phyloP scores from a whole-genome alignment of 2,329 filamentous ascomycete species.

The Colletotrichum brevisporum region DNA sequence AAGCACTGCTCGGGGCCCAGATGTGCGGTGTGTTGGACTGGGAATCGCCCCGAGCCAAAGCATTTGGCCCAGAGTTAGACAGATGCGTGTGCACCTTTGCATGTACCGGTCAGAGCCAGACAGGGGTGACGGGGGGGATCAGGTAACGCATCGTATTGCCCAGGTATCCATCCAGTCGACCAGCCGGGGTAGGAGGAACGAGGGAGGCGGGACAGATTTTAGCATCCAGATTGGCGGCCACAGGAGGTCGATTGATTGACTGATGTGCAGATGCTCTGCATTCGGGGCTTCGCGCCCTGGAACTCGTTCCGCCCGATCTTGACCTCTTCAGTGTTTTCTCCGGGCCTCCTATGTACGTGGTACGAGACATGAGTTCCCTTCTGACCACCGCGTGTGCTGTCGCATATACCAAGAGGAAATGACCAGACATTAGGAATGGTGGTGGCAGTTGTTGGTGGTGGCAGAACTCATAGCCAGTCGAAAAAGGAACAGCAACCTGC shows the following conservation, averaged over 20 bases:
- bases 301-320: neutral
- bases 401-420: neutral
- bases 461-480: too few relatives aligned
- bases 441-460: neutral
- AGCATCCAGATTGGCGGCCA: constrained; percentile 36
- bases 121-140: constrained; percentile 24
- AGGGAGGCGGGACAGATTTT: constrained; percentile 14
- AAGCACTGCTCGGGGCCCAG: constrained; percentile 33
- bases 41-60: constrained; percentile 31
- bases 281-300: constrained; percentile 16
- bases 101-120: constrained; percentile 37
- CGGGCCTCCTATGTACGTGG: constrained; percentile 3
- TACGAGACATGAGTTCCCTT: neutral
- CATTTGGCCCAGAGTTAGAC: neutral
- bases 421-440: neutral
- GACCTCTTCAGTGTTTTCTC: neutral
- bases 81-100: constrained; percentile 33
- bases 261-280: constrained; percentile 34
- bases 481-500: too few relatives aligned
- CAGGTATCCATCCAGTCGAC: constrained; percentile 36
- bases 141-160: constrained; percentile 40
- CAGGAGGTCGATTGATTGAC: constrained; percentile 31
- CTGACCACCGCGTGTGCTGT: neutral
- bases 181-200: constrained; percentile 20
- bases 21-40: constrained; percentile 42